Base-by-base conservation (phyloP, 306 rosid species). In the Begonia loranthoides region DNA sequence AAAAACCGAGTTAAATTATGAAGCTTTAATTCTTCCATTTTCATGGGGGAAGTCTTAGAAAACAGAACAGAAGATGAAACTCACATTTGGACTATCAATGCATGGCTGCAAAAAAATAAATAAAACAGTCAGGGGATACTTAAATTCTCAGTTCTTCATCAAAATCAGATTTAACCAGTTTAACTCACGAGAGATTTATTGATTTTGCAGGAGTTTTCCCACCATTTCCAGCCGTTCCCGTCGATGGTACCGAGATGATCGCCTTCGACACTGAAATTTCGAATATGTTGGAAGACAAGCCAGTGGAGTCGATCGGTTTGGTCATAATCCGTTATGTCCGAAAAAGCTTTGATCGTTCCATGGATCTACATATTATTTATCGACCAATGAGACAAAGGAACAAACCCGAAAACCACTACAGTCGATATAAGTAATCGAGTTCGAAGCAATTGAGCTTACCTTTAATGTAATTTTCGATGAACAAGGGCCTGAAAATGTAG, bases 181-280 rank as follows among this genome's bases (percentile, higher is more conserved):
- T 24, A 33, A 49, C 79, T 64, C 60, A 88, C 96, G 38, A 64
- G 79, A n/a, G 12, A 50, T 55, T 73, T 6, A 57, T 88, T 54
- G 50, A 67, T 54, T 77, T 88, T 88, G 82, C 96, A 88, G 65
- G 96, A 88, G 15, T 61, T 79, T 10, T 13, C 14, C 96, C 96
- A 88, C 96, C 95, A 88, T 40, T 14, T 76, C 60, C 41, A 70
- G 9, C 96, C 96, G 59, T 84, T 88, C 15, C 96, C 96, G 62
- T 88, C 15, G 78, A 88, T 59, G 43, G 62, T 69, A 21, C 95
- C 93, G 36, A 28, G 36, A 28, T 7, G 36, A 15, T 72, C 77
- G 49, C 95, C 93, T 66, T 75, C 66, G 54, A 87, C 83, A 13
- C 10, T 57, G 10, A 87, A 61, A 66, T 73, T 65, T 0, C 34